Percentiles rank a stretch among this genome's conserved stretches.
Evolutionary conservation across 768 basidiomycete species (phyloP).

Genomic region (Russula emetica): DNA sequence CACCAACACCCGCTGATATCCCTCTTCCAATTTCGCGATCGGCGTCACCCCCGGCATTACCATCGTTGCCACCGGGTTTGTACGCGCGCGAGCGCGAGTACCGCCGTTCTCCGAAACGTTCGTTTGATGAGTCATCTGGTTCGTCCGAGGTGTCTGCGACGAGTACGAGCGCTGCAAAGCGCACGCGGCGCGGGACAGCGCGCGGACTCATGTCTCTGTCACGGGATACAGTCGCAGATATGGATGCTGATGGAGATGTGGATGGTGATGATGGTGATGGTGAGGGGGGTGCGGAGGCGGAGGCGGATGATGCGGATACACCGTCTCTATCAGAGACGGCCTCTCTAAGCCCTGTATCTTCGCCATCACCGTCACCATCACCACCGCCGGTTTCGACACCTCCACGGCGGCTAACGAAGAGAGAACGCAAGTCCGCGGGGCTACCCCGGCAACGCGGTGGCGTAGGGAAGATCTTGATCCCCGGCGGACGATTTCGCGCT

Average conservation of each 20-base stretch:
- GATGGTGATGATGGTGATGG: slow-evolving; percentile 30
- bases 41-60: slow-evolving; percentile 32
- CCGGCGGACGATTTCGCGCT: slow-evolving; percentile 52
- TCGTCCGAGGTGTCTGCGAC: slow-evolving; percentile 36
- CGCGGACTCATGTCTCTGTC: slow-evolving; percentile 12
- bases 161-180: slow-evolving; percentile 32
- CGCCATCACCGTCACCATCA: slow-evolving; percentile 32
- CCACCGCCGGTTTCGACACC: slow-evolving; percentile 33
- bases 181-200: slow-evolving; percentile 28
- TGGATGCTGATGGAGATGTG: slow-evolving; percentile 34
- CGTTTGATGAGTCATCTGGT: slow-evolving; percentile 54
- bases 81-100: slow-evolving; percentile 35
- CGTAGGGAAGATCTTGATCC: slow-evolving; percentile 58
- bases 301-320: slow-evolving; percentile 33
- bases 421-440: slow-evolving; percentile 66
- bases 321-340: slow-evolving; percentile 43
- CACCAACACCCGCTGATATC: slow-evolving; percentile 35
- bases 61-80: slow-evolving; percentile 32
- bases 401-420: slow-evolving; percentile 47
- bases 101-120: slow-evolving; percentile 53
- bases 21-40: slow-evolving; percentile 39
- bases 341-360: slow-evolving; percentile 34
- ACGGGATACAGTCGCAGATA: slow-evolving; percentile 30
- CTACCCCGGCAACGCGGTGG: slow-evolving; percentile 52
- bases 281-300: slow-evolving; percentile 31